Conservation (phyloP, 495 filamentous ascomycete species). For the Platismatia glauca region DNA sequence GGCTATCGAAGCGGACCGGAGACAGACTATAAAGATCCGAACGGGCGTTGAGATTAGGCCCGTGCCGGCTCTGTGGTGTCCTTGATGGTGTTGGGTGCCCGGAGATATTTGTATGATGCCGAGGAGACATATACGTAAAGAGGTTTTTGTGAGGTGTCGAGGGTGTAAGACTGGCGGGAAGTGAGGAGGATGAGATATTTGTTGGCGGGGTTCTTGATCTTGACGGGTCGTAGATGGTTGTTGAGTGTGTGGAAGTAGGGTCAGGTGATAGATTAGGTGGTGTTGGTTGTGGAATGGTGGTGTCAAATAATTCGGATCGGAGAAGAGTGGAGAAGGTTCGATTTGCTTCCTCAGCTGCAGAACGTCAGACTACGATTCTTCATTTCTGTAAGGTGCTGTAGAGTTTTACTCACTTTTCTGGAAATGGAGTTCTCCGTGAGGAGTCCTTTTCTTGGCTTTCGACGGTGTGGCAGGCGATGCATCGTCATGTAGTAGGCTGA, state of each 20-base stretch:
- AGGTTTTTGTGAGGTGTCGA: conserved; percentile 96
- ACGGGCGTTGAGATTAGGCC: conserved; percentile 71
- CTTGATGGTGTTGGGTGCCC: conserved; percentile 76
- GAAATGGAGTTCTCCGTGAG: conserved; percentile 85
- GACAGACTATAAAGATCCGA: conserved; percentile 92
- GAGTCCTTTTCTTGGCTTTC: conserved; percentile 70
- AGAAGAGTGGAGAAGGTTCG: conserved; percentile 82
- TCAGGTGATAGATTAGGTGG: conserved; percentile 58
- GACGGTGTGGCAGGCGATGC: conserved; percentile 87
- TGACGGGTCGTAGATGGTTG: conserved; percentile 55
- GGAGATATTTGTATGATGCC: conserved; percentile 53
- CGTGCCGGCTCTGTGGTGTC: conserved; percentile 80
- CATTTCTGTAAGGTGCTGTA: background rate
- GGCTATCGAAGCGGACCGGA: conserved; percentile 79
- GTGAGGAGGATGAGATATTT: conserved; percentile 46
- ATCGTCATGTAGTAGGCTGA: conserved; percentile 81
- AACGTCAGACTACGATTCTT: conserved; percentile 33
- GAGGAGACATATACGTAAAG: conserved; percentile 82
- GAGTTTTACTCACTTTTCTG: conserved; percentile 64
- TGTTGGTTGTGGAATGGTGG: conserved; percentile 73
- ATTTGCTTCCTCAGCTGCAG: conserved; percentile 87
- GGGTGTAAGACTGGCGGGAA: conserved; percentile 67
- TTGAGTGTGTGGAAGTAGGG: conserved; percentile 47
- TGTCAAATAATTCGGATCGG: conserved; percentile 83
- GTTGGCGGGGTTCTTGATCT: conserved; percentile 75